phyloP scores from a whole-genome alignment of 1,139 yeast species.

The Saccharomycopsis hybrid region DNA sequence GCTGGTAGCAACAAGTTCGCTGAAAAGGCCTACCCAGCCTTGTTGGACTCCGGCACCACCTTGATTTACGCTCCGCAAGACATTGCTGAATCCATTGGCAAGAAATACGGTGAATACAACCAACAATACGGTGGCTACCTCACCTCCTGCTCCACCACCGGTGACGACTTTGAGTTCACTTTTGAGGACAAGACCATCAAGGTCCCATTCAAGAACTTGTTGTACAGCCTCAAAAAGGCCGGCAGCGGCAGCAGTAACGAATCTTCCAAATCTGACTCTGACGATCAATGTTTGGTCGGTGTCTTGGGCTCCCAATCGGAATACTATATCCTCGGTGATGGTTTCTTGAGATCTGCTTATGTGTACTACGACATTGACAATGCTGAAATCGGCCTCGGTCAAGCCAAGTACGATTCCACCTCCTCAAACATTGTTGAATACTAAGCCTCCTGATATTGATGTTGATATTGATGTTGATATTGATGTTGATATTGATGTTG shows the following conservation, averaged over 20 bases:
- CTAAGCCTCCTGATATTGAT: conserved; percentile 10
- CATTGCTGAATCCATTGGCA: conserved; percentile 34
- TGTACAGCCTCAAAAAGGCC: conserved; percentile 14
- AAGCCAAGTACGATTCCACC: conserved; percentile 31
- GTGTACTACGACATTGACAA: conserved; percentile 72
- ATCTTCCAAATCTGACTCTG: neutral
- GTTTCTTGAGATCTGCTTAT: conserved; percentile 66
- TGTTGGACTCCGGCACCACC: conserved; percentile 66
- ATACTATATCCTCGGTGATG: conserved; percentile 56
- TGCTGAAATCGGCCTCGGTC: conserved; percentile 60
- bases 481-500: no score
- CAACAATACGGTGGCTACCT: conserved; percentile 31
- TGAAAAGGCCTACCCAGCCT: conserved; percentile 28
- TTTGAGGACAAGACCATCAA: conserved; percentile 38
- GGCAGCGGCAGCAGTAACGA: conserved; percentile 10
- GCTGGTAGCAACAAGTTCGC: conserved; percentile 11
- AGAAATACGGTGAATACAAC: conserved; percentile 32
- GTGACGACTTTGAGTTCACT: conserved; percentile 35
- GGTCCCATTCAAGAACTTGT: conserved; percentile 34
- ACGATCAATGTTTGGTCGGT: conserved; percentile 30
- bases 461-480: no score
- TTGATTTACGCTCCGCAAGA: conserved; percentile 44
- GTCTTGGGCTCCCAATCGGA: conserved; percentile 28
- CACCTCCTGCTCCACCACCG: conserved; percentile 28
- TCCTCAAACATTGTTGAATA: neutral